A percentile compares a stretch with the other conserved stretches of the same genome.
Evolutionary conservation across 495 filamentous ascomycete genomes (phyloP).

Genomic region (Annulohypoxylon stygium): DNA sequence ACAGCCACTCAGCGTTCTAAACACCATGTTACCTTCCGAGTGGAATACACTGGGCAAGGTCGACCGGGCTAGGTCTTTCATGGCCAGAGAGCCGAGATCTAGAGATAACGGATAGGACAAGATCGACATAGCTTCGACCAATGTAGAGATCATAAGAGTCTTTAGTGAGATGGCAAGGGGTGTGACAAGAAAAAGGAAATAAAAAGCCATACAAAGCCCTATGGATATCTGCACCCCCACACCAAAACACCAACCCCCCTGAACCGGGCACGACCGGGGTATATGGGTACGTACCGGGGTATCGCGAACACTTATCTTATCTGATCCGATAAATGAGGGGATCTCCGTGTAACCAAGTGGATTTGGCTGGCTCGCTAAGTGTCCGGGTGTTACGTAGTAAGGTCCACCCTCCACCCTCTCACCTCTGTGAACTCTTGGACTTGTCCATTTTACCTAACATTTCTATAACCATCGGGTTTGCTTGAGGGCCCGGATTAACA

Average conservation of each 20-base stretch:
- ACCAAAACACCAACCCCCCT: not conserved
- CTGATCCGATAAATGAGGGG: not conserved
- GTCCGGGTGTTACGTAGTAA: not conserved
- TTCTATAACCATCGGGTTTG: not conserved
- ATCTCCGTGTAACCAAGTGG: constrained; percentile 8
- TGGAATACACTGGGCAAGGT: not conserved
- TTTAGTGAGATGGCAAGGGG: constrained; percentile 1
- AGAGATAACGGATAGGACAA: constrained; percentile 32
- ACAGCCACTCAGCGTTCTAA: constrained; percentile 15
- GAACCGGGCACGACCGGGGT: not conserved
- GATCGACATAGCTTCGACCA: not conserved
- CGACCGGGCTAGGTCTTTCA: not conserved
- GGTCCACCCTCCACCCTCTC: not conserved
- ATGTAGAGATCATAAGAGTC: not conserved
- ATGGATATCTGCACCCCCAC: not conserved
- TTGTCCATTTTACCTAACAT: not conserved
- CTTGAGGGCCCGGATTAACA: not conserved
- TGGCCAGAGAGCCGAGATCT: constrained; percentile 18
- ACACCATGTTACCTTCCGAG: constrained; percentile 8
- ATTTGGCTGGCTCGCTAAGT: not conserved
- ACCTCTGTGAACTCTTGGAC: not conserved
- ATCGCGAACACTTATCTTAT: not conserved
- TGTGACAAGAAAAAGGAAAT: constrained; percentile 8
- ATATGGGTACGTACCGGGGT: not conserved
- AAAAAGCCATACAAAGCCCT: too few species aligned